Evolutionary conservation across 441 rosid species (phyloP).

Genomic region (Mallotus japonicus): DNA sequence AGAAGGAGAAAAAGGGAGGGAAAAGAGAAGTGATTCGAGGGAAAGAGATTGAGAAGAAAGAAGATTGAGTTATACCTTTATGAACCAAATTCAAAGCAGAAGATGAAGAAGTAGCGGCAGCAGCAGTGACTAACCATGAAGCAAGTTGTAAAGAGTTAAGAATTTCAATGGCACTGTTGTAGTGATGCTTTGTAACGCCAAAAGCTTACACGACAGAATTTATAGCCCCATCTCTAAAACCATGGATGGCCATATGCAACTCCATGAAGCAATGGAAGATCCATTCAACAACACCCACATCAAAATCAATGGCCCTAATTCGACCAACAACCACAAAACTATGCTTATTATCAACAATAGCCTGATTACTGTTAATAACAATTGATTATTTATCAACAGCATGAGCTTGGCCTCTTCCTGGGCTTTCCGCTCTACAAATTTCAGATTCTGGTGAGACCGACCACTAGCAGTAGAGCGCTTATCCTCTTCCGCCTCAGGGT

Average conservation of each 20-base stretch:
- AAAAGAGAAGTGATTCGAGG: no score
- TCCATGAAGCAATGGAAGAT: slow-evolving; percentile 70
- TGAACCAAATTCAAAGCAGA: slow-evolving; percentile 26
- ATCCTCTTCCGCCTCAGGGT: slow-evolving; percentile 14
- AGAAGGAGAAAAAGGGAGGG: no score
- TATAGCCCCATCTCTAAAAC: slow-evolving; percentile 92
- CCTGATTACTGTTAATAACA: slow-evolving; percentile 13
- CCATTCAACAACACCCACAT: slow-evolving; percentile 34
- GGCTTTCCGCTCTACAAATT: not conserved
- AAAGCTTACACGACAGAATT: slow-evolving; percentile 68
- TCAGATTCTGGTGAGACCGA: slow-evolving; percentile 12
- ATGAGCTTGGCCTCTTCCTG: not conserved
- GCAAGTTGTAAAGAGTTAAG: slow-evolving; percentile 61
- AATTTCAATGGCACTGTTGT: slow-evolving; percentile 56
- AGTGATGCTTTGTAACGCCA: slow-evolving; percentile 61
- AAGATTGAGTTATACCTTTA: no score
- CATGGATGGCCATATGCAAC: slow-evolving; percentile 85
- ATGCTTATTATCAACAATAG: slow-evolving; percentile 11
- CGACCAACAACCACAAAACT: slow-evolving; percentile 13
- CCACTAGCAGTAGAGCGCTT: slow-evolving; percentile 13
- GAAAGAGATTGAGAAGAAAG: no score
- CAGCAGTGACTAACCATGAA: slow-evolving; percentile 26
- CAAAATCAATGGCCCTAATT: slow-evolving; percentile 16
- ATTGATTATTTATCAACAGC: slow-evolving; percentile 5
- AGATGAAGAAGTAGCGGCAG: slow-evolving; percentile 16